Percentiles rank a stretch among this genome's conserved stretches.
These are phyloP conservation scores for Macroventuria anomochaeta DNA, from an alignment of 2,329 filamentous ascomycete genomes.

Conservation along the genomic window DNA sequence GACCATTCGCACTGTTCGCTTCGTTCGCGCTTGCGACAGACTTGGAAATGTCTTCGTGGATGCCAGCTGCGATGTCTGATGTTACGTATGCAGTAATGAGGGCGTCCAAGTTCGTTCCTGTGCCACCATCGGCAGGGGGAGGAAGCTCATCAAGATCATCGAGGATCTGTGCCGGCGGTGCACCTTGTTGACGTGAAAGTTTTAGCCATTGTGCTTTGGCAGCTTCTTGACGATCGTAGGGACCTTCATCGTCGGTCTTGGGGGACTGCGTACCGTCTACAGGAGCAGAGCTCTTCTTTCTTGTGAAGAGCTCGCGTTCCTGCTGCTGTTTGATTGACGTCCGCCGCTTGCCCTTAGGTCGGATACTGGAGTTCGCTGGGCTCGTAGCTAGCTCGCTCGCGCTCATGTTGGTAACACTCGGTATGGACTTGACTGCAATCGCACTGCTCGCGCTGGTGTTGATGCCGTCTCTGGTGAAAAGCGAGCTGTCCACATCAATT, in stretches of 20 bases:
- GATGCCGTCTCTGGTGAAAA: constrained; percentile 66
- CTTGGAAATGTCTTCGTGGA: constrained; percentile 78
- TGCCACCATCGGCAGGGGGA: constrained; percentile 62
- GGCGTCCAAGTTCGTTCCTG: constrained; percentile 78
- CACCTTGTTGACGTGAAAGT: constrained; percentile 61
- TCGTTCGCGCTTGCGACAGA: constrained; percentile 69
- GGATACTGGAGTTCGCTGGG: constrained; percentile 65
- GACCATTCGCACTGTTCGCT: constrained; percentile 71
- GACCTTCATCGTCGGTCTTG: constrained; percentile 67
- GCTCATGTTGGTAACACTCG: constrained; percentile 79
- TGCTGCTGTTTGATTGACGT: constrained; percentile 86
- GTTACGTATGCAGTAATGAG: constrained; percentile 77
- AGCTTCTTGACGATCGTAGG: constrained; percentile 57
- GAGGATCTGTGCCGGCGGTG: constrained; percentile 64
- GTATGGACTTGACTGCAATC: constrained; percentile 86
- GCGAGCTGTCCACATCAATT: constrained; percentile 62
- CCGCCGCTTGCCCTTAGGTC: constrained; percentile 73
- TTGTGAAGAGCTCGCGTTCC: constrained; percentile 87
- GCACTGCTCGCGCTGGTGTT: constrained; percentile 85
- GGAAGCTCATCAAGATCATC: constrained; percentile 73
- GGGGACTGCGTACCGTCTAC: constrained; percentile 63
- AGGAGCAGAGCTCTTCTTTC: constrained; percentile 69
- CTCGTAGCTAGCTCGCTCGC: constrained; percentile 65
- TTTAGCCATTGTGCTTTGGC: constrained; percentile 65
- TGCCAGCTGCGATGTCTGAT: constrained; percentile 77